Percentiles rank a stretch among this genome's conserved stretches.
These are phyloP conservation scores for Penicillium capsulatum DNA, from an alignment of 2,329 filamentous ascomycete genomes.

Conservation along the genomic window DNA sequence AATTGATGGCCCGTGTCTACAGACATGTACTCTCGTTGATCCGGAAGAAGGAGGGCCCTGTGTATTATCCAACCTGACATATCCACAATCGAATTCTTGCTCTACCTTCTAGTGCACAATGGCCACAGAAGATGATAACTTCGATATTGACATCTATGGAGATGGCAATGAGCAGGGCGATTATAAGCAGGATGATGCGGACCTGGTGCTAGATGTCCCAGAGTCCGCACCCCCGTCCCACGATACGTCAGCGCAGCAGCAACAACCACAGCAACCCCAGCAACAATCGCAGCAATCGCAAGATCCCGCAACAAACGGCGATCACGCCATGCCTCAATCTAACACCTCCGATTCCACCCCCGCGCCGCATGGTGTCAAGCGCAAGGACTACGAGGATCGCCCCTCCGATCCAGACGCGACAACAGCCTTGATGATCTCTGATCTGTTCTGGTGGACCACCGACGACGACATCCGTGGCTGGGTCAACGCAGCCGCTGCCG, in stretches of 20 bases:
- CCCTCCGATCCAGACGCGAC: constrained; percentile 58
- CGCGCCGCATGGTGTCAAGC: constrained; percentile 56
- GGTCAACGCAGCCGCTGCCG: constrained; percentile 72
- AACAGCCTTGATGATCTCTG: constrained; percentile 76
- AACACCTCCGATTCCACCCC: constrained; percentile 10
- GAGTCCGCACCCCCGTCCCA: background rate
- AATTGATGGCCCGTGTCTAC: constrained; percentile 36
- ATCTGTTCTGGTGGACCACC: constrained; percentile 93
- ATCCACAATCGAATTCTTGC: constrained; percentile 35
- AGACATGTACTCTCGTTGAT: constrained; percentile 45
- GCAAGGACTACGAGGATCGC: constrained; percentile 57
- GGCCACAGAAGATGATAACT: constrained; percentile 62
- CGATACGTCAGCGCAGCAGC: background rate
- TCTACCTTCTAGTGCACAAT: constrained; percentile 36
- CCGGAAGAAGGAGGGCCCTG: constrained; percentile 32
- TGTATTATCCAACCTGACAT: constrained; percentile 35
- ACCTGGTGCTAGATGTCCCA: constrained; percentile 32
- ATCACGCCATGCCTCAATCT: constrained; percentile 17
- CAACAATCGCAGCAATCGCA: too few species aligned
- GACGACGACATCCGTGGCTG: constrained; percentile 92
- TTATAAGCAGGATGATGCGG: constrained; percentile 39
- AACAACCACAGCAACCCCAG: too few species aligned
- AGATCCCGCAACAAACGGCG: constrained; percentile 5
- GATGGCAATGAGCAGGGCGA: constrained; percentile 54
- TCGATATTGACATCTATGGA: constrained; percentile 68